Conservation (phyloP, 495 filamentous ascomycete species). For the Lophiotrema nucula region DNA sequence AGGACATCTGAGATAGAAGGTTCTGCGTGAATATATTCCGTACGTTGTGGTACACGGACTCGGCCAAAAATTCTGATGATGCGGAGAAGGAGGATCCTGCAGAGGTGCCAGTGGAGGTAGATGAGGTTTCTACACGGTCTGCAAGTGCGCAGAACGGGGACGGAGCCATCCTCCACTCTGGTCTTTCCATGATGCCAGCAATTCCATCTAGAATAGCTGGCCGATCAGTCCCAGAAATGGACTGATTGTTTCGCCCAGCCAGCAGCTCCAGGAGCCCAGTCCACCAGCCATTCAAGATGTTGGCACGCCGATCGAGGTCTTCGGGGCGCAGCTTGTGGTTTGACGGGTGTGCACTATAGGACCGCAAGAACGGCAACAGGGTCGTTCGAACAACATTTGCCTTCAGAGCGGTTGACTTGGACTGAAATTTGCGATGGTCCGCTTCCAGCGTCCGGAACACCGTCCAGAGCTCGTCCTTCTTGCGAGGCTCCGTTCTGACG, state of each 20-base stretch:
- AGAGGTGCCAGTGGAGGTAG: conserved; percentile 44
- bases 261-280: conserved; percentile 83
- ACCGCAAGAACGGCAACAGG: conserved; percentile 80
- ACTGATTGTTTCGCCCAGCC: conserved; percentile 68
- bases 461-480: conserved; percentile 86
- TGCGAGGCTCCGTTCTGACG: conserved; percentile 45
- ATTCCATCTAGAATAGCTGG: conserved; percentile 81
- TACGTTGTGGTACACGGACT: conserved; percentile 94
- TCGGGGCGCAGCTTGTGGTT: conserved; percentile 68
- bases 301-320: conserved; percentile 79
- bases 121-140: conserved; percentile 48
- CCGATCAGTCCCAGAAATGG: conserved; percentile 73
- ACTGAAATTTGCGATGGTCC: conserved; percentile 80
- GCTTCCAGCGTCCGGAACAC: conserved; percentile 77
- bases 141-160: conserved; percentile 61
- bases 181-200: conserved; percentile 82
- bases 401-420: conserved; percentile 73
- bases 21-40: conserved; percentile 86
- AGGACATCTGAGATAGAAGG: conserved; percentile 78
- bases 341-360: conserved; percentile 68
- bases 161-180: conserved; percentile 81
- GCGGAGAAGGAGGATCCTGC: conserved; percentile 58
- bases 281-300: conserved; percentile 95
- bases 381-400: conserved; percentile 74
- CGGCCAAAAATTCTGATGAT: conserved; percentile 75